phyloP scores from a whole-genome alignment of 208 protist species.

The Trypanosoma conorhini region DNA sequence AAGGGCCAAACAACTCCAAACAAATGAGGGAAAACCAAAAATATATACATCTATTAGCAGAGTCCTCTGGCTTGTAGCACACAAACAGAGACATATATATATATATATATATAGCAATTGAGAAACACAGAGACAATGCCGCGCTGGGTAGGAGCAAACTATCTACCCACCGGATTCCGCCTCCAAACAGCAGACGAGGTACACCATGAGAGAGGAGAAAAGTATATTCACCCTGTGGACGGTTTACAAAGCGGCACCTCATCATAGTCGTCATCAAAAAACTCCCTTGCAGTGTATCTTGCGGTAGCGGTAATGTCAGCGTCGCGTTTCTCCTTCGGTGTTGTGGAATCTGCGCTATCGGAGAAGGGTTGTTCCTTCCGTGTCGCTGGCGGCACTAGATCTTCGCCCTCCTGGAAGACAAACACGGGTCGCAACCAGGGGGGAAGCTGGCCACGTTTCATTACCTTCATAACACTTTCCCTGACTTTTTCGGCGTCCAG shows the following conservation, averaged over 20 bases:
- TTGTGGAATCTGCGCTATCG: not conserved
- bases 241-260: slow-evolving; percentile 41
- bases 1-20: not conserved
- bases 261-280: slow-evolving; percentile 71
- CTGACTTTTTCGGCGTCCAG: slow-evolving; percentile 40
- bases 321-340: not conserved
- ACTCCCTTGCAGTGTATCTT: slow-evolving; percentile 48
- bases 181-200: not conserved
- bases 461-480: slow-evolving; percentile 62
- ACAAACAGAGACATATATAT: not conserved
- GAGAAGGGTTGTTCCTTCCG: not conserved
- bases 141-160: not conserved
- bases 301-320: slow-evolving; percentile 33
- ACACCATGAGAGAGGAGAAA: slow-evolving; percentile 6
- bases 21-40: slow-evolving; percentile 10
- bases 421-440: slow-evolving; percentile 63
- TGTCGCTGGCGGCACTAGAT: not conserved
- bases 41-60: slow-evolving; percentile 25
- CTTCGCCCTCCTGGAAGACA: slow-evolving; percentile 8
- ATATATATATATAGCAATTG: not conserved
- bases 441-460: slow-evolving; percentile 74
- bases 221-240: not conserved
- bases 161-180: not conserved
- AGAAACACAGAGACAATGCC: not conserved
- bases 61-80: no score